Evolutionary conservation across 495 filamentous ascomycete genomes (phyloP), one percentile per base, ranked within the genome.

Genomic region (Xanthoparmelia taractica): DNA sequence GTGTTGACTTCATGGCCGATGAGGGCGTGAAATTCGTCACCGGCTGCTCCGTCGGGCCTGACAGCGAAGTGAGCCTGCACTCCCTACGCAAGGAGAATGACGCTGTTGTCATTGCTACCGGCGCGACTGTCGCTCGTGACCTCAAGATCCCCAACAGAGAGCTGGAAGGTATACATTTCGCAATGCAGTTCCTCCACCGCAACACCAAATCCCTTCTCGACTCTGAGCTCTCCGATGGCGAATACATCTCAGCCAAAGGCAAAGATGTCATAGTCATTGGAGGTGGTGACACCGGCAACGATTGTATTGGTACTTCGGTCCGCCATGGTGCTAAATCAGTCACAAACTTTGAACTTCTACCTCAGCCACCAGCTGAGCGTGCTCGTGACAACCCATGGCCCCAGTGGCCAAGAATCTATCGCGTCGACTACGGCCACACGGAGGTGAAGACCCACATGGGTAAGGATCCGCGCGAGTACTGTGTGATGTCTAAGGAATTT

Each of bases 191-290:
- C 82, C 75, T 99, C 69, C 94, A 97, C 80, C 86, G 86, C 76
- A 99, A 99, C 81, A 99, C 94, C 70, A 97, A 99, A 80, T 96
- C 92, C 17, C 84, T 99, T 27, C 89, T 99, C 58, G 94, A 99
- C 78, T 96, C 93, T 47, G 85, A 87, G 66, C 85, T 97, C 20
- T 77, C 84, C 23, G 92, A 99, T 70, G 88, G 87, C 27, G 76
- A 87, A 66, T 99, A 97, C 76, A 95, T 99, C 73, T 96, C 91
- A 15, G 94, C 94, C 67, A 96, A 96, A 77, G 92, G 86, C 76
- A 97, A 97, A 82, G 76, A 99, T 70, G 95, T 99, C 60, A 83
- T 99, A 55, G 94, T 99, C 69, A 97, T 99, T 73, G 94, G 94
- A 69, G 94, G 94, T 76, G 94, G 94, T 81, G 94, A 99, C 74